Percentiles rank a stretch among this genome's conserved stretches.
phyloP scores from a whole-genome alignment of 176 grass and related monocot species.

The Calamus simplicifolius region DNA sequence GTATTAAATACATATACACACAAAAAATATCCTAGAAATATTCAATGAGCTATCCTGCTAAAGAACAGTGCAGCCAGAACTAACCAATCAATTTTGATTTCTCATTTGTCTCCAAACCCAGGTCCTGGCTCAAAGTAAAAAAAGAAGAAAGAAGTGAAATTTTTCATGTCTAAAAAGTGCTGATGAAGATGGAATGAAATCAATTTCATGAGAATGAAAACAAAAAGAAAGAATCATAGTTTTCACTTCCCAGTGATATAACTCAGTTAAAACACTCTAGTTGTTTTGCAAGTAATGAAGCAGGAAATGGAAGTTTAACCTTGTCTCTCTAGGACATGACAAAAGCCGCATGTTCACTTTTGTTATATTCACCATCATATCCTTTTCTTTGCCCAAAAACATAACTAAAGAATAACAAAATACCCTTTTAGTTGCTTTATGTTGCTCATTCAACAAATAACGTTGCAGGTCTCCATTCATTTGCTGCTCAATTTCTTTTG shows the following conservation, averaged over 20 bases:
- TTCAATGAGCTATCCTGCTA: too few species aligned
- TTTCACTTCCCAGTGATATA: background rate
- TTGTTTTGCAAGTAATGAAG: too few species aligned
- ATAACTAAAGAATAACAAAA: background rate
- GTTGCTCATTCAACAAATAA: slow-evolving; percentile 95
- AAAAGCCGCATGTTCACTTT: too few species aligned
- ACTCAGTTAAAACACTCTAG: too few species aligned
- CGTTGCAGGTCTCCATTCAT: slow-evolving; percentile 91
- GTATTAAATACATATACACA: background rate
- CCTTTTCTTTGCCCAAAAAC: too few species aligned
- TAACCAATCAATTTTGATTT: slow-evolving; percentile 91
- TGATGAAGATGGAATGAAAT: background rate
- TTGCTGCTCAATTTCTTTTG: slow-evolving; percentile 98
- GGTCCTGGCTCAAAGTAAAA: slow-evolving; percentile 40
- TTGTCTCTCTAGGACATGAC: too few species aligned
- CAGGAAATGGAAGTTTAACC: too few species aligned
- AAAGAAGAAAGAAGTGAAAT: background rate
- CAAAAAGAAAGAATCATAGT: too few species aligned
- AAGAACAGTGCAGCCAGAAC: slow-evolving; percentile 22
- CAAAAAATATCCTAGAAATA: too few species aligned
- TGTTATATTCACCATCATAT: too few species aligned
- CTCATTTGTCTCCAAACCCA: slow-evolving; percentile 95
- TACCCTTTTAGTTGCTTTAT: slow-evolving; percentile 99
- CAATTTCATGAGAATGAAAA: slow-evolving; percentile 1
- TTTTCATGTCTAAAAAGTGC: background rate